These are phyloP conservation scores for Pharnaceum exiguum DNA, from an alignment of 148 eudicot genomes.

Conservation along the genomic window DNA sequence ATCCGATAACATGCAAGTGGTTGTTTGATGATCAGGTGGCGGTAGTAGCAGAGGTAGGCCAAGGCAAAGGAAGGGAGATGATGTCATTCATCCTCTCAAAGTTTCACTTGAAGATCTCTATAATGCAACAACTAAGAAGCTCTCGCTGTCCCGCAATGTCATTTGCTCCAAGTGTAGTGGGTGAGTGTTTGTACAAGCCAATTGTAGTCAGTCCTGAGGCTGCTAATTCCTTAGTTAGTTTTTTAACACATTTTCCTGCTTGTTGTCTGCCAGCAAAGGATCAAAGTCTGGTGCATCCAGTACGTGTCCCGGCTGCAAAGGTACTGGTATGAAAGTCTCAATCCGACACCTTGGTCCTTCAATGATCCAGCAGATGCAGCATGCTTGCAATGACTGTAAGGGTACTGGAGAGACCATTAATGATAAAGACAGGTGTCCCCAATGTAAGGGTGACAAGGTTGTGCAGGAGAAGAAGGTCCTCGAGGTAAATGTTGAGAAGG, in stretches of 20 bases:
- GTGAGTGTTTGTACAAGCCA: constrained; percentile 15
- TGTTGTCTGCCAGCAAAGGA: constrained; percentile 39
- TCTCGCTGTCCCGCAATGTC: constrained; percentile 57
- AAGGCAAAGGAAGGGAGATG: constrained; percentile 75
- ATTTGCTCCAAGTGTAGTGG: constrained; percentile 53
- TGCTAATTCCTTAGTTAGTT: not conserved
- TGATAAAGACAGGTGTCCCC: constrained; percentile 59
- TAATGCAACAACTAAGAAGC: constrained; percentile 58
- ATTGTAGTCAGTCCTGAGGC: not conserved
- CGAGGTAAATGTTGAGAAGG: constrained; percentile 69
- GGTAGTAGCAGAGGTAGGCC: constrained; percentile 62
- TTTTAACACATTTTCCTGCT: not conserved
- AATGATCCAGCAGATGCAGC: constrained; percentile 78
- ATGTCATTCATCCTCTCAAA: constrained; percentile 69
- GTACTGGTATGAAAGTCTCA: constrained; percentile 62
- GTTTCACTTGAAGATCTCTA: constrained; percentile 72
- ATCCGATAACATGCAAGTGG: not conserved
- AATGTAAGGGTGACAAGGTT: constrained; percentile 75
- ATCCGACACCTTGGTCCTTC: constrained; percentile 64
- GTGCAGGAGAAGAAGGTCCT: constrained; percentile 61
- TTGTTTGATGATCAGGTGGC: constrained; percentile 29
- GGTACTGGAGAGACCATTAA: constrained; percentile 62
- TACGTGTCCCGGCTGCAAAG: constrained; percentile 64
- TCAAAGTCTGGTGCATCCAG: constrained; percentile 72
- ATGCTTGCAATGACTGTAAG: constrained; percentile 69